Evolutionary conservation across 305 asterid genomes (phyloP).

Genomic region (Lippia alba): DNA sequence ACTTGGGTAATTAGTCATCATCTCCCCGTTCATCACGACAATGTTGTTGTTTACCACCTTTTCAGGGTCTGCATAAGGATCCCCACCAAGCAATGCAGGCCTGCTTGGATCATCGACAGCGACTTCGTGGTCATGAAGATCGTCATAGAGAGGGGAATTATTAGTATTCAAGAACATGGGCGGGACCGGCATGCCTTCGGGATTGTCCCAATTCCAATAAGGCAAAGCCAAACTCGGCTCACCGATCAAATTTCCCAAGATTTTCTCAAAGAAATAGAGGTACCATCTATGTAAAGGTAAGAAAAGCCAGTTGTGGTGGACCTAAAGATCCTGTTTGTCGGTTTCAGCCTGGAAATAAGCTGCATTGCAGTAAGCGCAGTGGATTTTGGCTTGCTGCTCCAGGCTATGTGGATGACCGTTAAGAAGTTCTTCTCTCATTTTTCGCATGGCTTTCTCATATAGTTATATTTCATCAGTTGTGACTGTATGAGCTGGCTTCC

Average conservation of each 20-base stretch:
- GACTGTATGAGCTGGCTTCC: too few species aligned
- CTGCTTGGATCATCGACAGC: too few species aligned
- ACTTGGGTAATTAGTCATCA: too few species aligned
- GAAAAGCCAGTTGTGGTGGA: background rate
- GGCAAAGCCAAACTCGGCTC: background rate
- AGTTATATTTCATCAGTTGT: background rate
- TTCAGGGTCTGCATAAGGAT: too few species aligned
- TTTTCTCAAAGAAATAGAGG: background rate
- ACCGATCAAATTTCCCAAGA: background rate
- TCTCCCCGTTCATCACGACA: too few species aligned
- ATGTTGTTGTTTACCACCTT: too few species aligned
- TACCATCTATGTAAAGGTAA: conserved; percentile 1
- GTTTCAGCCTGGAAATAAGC: background rate
- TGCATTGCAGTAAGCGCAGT: conserved; percentile 2
- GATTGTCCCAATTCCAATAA: background rate
- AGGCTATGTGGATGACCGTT: background rate
- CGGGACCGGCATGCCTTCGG: background rate
- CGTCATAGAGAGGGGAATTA: conserved; percentile 39
- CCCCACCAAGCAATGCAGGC: too few species aligned
- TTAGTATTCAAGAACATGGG: conserved; percentile 37
- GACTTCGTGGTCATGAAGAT: conserved; percentile 26
- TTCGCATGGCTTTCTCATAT: conserved; percentile 27
- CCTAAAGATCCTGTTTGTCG: too few species aligned
- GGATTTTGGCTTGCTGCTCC: background rate
- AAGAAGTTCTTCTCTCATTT: conserved; percentile 33